phyloP scores from a whole-genome alignment of 345 rosid genomes.

The Noccaea caerulescens region DNA sequence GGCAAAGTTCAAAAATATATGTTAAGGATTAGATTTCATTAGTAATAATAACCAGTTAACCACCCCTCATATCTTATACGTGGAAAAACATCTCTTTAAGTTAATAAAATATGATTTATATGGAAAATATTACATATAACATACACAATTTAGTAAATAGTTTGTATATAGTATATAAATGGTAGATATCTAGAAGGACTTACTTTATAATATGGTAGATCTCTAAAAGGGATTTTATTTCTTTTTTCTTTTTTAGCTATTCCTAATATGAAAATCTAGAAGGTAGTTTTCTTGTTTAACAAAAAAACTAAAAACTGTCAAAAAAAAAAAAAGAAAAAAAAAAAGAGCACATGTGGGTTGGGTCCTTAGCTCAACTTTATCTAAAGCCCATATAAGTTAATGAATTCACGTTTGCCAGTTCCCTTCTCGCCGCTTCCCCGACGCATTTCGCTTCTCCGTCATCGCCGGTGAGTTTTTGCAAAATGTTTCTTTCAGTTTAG shows the following conservation, averaged over 20 bases:
- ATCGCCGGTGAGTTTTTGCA: slow-evolving; percentile 15
- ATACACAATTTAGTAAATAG: neutral
- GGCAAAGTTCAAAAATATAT: too few relatives aligned
- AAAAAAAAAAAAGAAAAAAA: neutral
- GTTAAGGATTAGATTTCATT: too few relatives aligned
- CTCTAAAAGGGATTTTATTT: neutral
- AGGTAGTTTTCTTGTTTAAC: neutral
- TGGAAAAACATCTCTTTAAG: neutral
- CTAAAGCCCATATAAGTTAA: neutral
- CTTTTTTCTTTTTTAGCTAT: neutral
- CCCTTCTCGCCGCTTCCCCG: neutral
- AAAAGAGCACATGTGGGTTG: neutral
- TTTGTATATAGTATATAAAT: neutral
- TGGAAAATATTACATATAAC: neutral
- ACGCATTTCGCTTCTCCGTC: neutral
- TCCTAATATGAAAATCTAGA: neutral
- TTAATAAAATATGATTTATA: neutral
- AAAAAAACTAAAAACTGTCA: neutral
- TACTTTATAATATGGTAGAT: neutral
- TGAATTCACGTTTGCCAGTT: neutral
- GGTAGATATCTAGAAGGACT: neutral
- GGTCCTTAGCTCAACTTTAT: too few relatives aligned
- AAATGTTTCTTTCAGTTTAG: neutral
- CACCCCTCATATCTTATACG: neutral
- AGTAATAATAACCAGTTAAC: neutral